phyloP scores from a whole-genome alignment of 2,329 filamentous ascomycete genomes.

The Aspergillus sp. region DNA sequence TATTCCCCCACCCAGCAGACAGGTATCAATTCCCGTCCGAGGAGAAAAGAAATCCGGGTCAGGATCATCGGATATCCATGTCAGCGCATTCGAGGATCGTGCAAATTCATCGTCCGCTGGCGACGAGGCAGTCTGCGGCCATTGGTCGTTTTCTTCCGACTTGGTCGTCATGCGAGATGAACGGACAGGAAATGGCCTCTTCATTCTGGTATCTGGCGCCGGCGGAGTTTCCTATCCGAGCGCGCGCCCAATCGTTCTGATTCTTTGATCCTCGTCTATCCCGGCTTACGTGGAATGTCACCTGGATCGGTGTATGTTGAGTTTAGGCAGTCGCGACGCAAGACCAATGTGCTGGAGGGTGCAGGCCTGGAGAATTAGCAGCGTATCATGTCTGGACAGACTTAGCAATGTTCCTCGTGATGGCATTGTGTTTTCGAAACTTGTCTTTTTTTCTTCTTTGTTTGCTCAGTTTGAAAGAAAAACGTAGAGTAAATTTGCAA shows the following conservation, averaged over 20 bases:
- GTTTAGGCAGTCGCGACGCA: not conserved
- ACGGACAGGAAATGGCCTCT: not conserved
- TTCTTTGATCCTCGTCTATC: not conserved
- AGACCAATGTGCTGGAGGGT: not conserved
- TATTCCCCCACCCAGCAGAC: not conserved
- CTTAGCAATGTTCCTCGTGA: not conserved
- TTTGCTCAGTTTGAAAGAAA: not conserved
- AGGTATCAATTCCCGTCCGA: not conserved
- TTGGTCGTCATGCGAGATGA: constrained; percentile 8
- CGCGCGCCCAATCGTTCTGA: no score
- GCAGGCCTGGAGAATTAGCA: not conserved
- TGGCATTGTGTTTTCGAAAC: not conserved
- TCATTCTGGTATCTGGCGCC: not conserved
- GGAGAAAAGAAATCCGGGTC: not conserved
- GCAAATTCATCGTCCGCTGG: not conserved
- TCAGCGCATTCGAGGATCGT: constrained; percentile 3
- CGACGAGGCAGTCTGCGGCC: not conserved
- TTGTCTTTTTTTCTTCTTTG: not conserved
- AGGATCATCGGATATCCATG: not conserved
- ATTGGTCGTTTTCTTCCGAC: constrained; percentile 4
- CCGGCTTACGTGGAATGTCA: constrained; percentile 1
- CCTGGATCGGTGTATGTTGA: constrained; percentile 6
- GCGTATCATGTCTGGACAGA: not conserved
- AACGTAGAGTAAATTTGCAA: not conserved
- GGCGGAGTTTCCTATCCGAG: no score